Percentiles rank a stretch among this genome's conserved stretches.
Evolutionary conservation across 352 stramenopile species (phyloP).

Genomic region (Pythium periplocum): DNA sequence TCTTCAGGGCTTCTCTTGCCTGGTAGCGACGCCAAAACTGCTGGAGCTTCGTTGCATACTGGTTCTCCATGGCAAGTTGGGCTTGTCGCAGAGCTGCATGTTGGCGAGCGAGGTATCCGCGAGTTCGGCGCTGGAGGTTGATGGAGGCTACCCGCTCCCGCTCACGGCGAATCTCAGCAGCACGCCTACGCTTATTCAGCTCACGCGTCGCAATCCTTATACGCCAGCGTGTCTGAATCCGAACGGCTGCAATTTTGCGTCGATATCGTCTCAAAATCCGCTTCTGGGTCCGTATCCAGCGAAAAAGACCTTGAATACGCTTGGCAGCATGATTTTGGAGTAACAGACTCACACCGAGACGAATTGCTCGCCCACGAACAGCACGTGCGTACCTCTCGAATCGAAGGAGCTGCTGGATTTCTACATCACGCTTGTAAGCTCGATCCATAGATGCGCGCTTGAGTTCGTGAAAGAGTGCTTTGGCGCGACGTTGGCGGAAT

Average conservation of each 20-base stretch:
- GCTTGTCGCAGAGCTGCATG: constrained; percentile 10
- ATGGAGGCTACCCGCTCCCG: constrained; percentile 10
- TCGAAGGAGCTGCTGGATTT: constrained; percentile 41
- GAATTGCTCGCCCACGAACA: constrained; percentile 53
- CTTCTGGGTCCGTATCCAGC: constrained; percentile 25
- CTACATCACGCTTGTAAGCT: constrained; percentile 29
- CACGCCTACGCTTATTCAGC: not conserved
- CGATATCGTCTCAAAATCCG: constrained; percentile 21
- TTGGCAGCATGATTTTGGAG: constrained; percentile 40
- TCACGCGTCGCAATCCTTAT: constrained; percentile 1
- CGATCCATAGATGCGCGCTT: constrained; percentile 34
- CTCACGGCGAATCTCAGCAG: constrained; percentile 6
- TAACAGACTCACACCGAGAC: constrained; percentile 48
- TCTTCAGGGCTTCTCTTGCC: not conserved
- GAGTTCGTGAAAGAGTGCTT: constrained; percentile 24
- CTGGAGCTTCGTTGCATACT: constrained; percentile 1
- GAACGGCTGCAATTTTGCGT: constrained; percentile 18
- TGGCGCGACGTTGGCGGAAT: constrained; percentile 32
- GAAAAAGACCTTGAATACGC: constrained; percentile 46
- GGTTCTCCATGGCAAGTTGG: constrained; percentile 1
- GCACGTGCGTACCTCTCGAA: constrained; percentile 51
- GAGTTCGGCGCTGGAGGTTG: constrained; percentile 10
- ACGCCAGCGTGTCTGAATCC: constrained; percentile 28
- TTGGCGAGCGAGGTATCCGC: constrained; percentile 16
- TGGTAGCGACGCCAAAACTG: constrained; percentile 11